Conservation (phyloP, 164 flowering plant species). For the Euptelea pleiosperma region DNA sequence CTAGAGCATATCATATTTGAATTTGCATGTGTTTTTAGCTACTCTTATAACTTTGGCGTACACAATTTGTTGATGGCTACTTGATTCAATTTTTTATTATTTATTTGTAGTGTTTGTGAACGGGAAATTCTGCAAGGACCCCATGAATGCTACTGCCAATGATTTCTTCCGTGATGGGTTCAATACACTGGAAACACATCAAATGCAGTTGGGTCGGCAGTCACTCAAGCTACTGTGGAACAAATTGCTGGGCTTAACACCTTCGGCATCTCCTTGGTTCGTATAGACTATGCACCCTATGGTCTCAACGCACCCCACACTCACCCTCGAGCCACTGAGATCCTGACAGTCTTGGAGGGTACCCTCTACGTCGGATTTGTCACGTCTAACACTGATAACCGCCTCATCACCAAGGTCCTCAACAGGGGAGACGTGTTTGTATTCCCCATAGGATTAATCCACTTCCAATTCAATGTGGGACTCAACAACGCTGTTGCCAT, state of each 20-base stretch:
- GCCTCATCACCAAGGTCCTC: background rate
- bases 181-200: background rate
- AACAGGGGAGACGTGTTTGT: background rate
- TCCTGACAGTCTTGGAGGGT: constrained; percentile 10
- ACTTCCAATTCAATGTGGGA: background rate
- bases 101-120: too few relatives aligned
- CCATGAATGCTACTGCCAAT: too few relatives aligned
- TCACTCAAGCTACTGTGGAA: constrained; percentile 1
- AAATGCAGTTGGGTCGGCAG: background rate
- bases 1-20: too few relatives aligned
- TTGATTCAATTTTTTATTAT: too few relatives aligned
- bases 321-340: constrained; percentile 8
- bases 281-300: constrained; percentile 11
- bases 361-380: constrained; percentile 14
- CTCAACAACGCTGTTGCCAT: background rate
- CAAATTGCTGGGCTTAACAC: constrained; percentile 13
- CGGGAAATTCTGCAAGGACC: too few relatives aligned
- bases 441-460: too few relatives aligned
- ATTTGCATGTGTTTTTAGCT: too few relatives aligned
- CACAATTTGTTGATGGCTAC: too few relatives aligned
- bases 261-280: constrained; percentile 15
- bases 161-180: constrained; percentile 14
- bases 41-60: too few relatives aligned
- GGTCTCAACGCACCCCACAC: constrained; percentile 15
- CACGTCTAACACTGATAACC: constrained; percentile 6